Percentiles rank a stretch among this genome's conserved stretches.
These are phyloP conservation scores for Pleurotus giganteus DNA, from an alignment of 768 basidiomycete genomes.

Conservation along the genomic window DNA sequence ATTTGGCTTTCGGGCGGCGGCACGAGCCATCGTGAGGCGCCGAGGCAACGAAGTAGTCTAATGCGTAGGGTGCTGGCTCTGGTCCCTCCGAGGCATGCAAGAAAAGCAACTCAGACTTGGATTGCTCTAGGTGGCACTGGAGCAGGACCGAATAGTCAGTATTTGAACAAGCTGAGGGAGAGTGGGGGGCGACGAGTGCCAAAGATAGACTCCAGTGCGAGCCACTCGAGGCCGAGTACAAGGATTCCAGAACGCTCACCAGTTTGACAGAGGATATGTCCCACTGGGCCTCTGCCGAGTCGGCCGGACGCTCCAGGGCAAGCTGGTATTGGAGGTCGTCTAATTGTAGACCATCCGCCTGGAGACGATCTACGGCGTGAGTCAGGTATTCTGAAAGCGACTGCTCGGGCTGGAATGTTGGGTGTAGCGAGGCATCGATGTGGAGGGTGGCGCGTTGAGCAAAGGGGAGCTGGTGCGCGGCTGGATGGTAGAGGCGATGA, in stretches of 20 bases:
- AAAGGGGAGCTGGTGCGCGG: constrained; percentile 36
- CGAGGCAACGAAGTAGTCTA: constrained; percentile 73
- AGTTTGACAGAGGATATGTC: constrained; percentile 61
- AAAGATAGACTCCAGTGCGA: background rate
- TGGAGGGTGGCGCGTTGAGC: constrained; percentile 39
- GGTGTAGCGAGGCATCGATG: constrained; percentile 26
- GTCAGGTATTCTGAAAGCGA: constrained; percentile 45
- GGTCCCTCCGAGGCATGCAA: constrained; percentile 47
- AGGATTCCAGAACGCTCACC: constrained; percentile 34
- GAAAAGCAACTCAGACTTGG: constrained; percentile 53
- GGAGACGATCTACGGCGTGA: constrained; percentile 38
- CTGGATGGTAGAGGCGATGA: constrained; percentile 56
- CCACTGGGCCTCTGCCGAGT: constrained; percentile 45
- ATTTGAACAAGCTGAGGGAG: background rate
- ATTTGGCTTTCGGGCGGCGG: constrained; percentile 32
- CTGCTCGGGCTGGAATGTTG: constrained; percentile 38
- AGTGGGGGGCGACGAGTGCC: constrained; percentile 1
- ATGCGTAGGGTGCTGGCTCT: constrained; percentile 50
- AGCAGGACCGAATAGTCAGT: background rate
- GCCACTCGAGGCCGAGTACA: constrained; percentile 11
- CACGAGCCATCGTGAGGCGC: constrained; percentile 71
- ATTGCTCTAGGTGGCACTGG: constrained; percentile 67
- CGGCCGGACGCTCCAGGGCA: constrained; percentile 52
- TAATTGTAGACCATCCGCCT: constrained; percentile 25
- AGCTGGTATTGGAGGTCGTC: constrained; percentile 65